Conservation (phyloP, 1,284 basidiomycete species). For the Polyporus tsugae region DNA sequence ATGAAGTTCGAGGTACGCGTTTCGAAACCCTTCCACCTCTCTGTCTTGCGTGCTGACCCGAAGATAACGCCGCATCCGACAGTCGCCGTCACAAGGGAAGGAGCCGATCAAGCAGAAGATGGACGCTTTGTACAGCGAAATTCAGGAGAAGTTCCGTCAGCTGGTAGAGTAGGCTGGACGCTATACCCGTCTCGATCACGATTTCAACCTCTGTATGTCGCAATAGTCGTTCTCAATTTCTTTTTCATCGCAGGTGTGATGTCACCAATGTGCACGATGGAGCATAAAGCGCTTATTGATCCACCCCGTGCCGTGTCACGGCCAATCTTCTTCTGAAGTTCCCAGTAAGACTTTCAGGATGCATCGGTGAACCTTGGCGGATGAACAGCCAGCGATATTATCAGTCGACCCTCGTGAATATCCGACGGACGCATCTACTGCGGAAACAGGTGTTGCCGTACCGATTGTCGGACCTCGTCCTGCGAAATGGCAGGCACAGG, state of each 20-base stretch:
- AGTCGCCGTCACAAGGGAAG: constrained; percentile 89
- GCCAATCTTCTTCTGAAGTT: neutral
- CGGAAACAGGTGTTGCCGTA: constrained; percentile 16
- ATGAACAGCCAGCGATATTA: neutral
- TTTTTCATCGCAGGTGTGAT: constrained; percentile 3
- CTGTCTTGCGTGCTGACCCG: constrained; percentile 1
- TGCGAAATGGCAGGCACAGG: neutral
- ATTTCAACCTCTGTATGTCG: constrained; percentile 27
- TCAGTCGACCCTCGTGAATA: neutral
- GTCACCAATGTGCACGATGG: neutral
- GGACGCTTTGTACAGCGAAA: constrained; percentile 82
- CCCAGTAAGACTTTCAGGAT: neutral
- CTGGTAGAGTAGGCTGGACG: constrained; percentile 70
- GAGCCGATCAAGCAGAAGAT: constrained; percentile 83
- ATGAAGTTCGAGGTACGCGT: constrained; percentile 94
- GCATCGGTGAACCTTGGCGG: neutral
- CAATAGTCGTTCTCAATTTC: constrained; percentile 9
- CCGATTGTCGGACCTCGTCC: constrained; percentile 5
- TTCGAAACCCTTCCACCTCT: neutral
- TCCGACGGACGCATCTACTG: constrained; percentile 9
- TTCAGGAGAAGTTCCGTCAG: constrained; percentile 90
- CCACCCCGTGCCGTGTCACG: neutral
- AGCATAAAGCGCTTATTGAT: neutral
- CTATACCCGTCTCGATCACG: constrained; percentile 38
- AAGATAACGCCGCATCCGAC: constrained; percentile 18